Percentiles rank a stretch among this genome's conserved stretches.
Conservation (phyloP, 2,329 filamentous ascomycete species). For the Arthroderma sp. region DNA sequence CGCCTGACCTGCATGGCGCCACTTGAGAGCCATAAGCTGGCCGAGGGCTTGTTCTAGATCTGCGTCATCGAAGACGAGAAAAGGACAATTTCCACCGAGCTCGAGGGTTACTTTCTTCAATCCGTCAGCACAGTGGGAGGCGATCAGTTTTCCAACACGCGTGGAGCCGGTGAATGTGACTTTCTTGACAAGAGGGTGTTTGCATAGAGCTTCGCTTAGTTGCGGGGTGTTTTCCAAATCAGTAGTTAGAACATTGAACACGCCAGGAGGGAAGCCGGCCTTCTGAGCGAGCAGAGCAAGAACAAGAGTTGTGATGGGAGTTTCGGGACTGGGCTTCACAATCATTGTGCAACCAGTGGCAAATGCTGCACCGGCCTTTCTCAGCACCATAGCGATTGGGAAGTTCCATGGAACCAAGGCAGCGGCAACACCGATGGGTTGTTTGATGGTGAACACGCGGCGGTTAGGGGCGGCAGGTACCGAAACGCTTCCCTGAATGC, state of each 20-base stretch:
- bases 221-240: conserved; percentile 20
- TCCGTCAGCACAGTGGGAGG: conserved; percentile 19
- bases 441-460: conserved; percentile 63
- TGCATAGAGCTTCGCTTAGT: conserved; percentile 21
- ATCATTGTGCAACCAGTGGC: conserved; percentile 29
- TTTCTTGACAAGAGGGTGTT: conserved; percentile 19
- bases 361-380: conserved; percentile 24
- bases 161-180: conserved; percentile 25
- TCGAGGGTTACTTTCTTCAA: conserved; percentile 34
- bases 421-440: conserved; percentile 72
- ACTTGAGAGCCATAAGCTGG: conserved; percentile 21
- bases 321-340: conserved; percentile 25
- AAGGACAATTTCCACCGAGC: conserved; percentile 32
- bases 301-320: conserved; percentile 22
- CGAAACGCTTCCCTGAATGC: conserved; percentile 62
- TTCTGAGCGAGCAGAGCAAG: conserved; percentile 21
- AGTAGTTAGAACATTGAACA: conserved; percentile 24
- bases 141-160: conserved; percentile 22
- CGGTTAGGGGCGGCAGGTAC: conserved; percentile 57
- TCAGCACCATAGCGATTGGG: conserved; percentile 56
- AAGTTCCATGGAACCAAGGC: conserved; percentile 88
- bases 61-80: conserved; percentile 31
- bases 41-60: conserved; percentile 23
- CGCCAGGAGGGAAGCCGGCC: conserved; percentile 24
- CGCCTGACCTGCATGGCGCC: conserved; percentile 23